Conservation (phyloP, 176 grass and related monocot species). For the Aegilops bicornis region DNA sequence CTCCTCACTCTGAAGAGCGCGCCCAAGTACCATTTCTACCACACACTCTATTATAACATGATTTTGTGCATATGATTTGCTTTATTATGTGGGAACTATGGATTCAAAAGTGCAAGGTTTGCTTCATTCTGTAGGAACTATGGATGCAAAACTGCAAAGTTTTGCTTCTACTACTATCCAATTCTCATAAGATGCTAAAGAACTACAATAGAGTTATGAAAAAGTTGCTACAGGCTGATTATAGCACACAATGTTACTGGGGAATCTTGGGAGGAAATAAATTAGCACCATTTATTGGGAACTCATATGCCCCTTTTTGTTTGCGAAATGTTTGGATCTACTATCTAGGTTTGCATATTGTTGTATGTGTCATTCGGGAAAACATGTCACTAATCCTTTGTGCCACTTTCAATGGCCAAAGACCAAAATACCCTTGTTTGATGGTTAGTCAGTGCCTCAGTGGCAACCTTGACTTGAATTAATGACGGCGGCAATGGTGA, state of each 20-base stretch:
- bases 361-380: not conserved
- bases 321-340: not conserved
- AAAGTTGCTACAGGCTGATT: not conserved
- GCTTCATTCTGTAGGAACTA: not conserved
- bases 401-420: not conserved
- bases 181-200: not conserved
- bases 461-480: not conserved
- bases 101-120: not conserved
- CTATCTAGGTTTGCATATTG: not conserved
- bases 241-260: not conserved
- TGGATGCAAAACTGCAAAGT: not conserved
- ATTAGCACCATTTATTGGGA: not conserved
- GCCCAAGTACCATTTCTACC: not conserved
- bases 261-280: not conserved
- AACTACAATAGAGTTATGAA: not conserved
- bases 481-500: not conserved
- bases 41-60: not conserved
- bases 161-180: not conserved
- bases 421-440: not conserved
- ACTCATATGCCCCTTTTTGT: not conserved
- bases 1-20: not conserved
- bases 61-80: not conserved
- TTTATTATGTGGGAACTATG: not conserved
- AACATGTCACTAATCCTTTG: not conserved
- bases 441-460: not conserved